Conservation (phyloP, 2,329 filamentous ascomycete species). For the Ascochyta fabae region DNA sequence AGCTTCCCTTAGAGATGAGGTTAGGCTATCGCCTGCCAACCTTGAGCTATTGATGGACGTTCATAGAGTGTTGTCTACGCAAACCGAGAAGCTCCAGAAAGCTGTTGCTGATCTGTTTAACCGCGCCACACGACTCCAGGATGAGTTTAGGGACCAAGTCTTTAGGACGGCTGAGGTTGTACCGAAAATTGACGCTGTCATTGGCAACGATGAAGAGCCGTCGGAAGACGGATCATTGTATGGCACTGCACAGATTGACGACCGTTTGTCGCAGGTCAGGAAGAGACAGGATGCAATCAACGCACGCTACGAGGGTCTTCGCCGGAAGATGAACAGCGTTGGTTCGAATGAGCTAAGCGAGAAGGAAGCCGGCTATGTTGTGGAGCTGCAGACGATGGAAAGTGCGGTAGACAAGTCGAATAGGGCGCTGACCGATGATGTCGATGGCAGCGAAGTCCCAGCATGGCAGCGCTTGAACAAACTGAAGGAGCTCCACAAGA, state of each 20-base stretch:
- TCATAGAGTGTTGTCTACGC: conserved; percentile 72
- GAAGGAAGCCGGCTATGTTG: conserved; percentile 66
- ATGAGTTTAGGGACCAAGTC: conserved; percentile 72
- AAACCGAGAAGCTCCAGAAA: conserved; percentile 71
- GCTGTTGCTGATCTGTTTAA: conserved; percentile 77
- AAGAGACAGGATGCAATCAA: conserved; percentile 64
- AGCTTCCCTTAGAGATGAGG: conserved; percentile 68
- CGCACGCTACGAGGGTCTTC: conserved; percentile 66
- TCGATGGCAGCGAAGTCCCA: conserved; percentile 36
- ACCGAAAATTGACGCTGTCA: conserved; percentile 70
- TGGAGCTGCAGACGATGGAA: conserved; percentile 59
- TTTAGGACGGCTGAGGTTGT: conserved; percentile 69
- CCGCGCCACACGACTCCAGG: conserved; percentile 70
- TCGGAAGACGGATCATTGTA: conserved; percentile 51
- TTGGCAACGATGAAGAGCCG: conserved; percentile 59
- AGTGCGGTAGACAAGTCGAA: conserved; percentile 45
- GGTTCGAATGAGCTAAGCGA: conserved; percentile 65
- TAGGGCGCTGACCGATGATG: conserved; percentile 41
- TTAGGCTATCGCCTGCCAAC: conserved; percentile 73
- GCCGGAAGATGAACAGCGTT: conserved; percentile 56
- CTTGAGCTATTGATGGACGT: conserved; percentile 74
- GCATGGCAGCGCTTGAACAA: conserved; percentile 65
- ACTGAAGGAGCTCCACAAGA: conserved; percentile 61
- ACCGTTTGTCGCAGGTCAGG: conserved; percentile 62
- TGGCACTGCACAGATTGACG: conserved; percentile 64